Base-by-base conservation (phyloP, 2,329 filamentous ascomycete genomes). In the Phoma herbarum region DNA sequence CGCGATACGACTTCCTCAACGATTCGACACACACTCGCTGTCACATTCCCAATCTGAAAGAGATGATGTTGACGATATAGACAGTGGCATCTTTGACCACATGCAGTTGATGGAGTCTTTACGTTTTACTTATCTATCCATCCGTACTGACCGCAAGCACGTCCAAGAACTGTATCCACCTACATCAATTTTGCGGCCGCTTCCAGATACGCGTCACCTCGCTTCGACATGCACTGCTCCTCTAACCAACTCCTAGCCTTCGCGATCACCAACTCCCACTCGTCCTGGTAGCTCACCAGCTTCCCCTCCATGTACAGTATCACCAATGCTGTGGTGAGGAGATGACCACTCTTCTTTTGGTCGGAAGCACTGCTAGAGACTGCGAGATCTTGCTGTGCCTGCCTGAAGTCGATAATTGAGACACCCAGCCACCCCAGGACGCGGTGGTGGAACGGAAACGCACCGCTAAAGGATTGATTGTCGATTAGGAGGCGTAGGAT, bases 201-300 rank as follows among this genome's bases (percentile, higher is more conserved):
- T n/a, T n/a, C n/a, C n/a, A n/a, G n/a, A n/a, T n/a, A n/a, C n/a
- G n/a, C n/a, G n/a, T n/a, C n/a, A n/a, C n/a, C n/a, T n/a, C n/a
- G n/a, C n/a, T n/a, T n/a, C n/a, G n/a, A n/a, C n/a, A n/a, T n/a
- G n/a, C n/a, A n/a, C n/a, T n/a, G n/a, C n/a, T n/a, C 35, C 44
- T 57, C 63, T 55, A 72, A 47, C 70, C 71, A 89, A 0, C 45
- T 67, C 66, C 76, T 79, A 0, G 85, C 87, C 79, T 89, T 90
- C 10, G 84, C 82, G 16, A 83, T 85, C 37, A 90, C 75, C 79
- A 90, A 78, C 61, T 88, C 87, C 88, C 88, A 91, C 7, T 81
- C 80, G 2, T 86, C 87, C 69, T 78, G 76, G 49, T 85, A 78
- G 0, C 62, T 74, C 0, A 33, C 64, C 57, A 85, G 65, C 53